These are phyloP conservation scores for Rutidosis leptorrhynchoides DNA, from an alignment of 129 eudicot species.

Conservation along the genomic window DNA sequence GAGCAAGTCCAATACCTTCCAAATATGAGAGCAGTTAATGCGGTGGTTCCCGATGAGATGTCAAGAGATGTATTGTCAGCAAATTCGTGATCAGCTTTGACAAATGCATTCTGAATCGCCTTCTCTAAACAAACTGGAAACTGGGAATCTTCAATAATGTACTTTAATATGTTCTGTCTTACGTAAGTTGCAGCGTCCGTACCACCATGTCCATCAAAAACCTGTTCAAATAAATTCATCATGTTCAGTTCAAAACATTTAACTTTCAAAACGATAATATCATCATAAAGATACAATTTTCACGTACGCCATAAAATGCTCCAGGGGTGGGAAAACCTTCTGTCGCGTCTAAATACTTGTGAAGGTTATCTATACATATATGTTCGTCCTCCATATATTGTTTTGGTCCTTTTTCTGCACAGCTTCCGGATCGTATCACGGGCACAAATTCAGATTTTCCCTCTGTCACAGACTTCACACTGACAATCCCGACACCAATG, in stretches of 20 bases:
- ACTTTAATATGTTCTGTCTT: constrained; percentile 63
- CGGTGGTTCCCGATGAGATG: constrained; percentile 94
- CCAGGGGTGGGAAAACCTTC: constrained; percentile 63
- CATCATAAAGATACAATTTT: not conserved
- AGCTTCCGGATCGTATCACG: constrained; percentile 79
- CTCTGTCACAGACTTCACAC: constrained; percentile 49
- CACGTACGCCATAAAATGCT: constrained; percentile 83
- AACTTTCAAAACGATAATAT: not conserved
- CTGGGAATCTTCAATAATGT: constrained; percentile 63
- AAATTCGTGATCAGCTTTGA: constrained; percentile 79
- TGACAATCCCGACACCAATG: constrained; percentile 37
- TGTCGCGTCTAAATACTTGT: constrained; percentile 45
- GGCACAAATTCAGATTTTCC: constrained; percentile 54
- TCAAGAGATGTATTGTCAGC: constrained; percentile 72
- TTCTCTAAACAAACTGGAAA: constrained; percentile 65
- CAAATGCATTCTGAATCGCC: constrained; percentile 68
- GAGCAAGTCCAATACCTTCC: constrained; percentile 59
- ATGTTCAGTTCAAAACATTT: not conserved
- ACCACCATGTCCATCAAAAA: constrained; percentile 98
- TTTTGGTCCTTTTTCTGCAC: constrained; percentile 87
- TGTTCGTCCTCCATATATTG: constrained; percentile 92
- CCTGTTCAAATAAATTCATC: constrained; percentile 39
- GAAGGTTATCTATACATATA: constrained; percentile 71
- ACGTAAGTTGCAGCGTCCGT: constrained; percentile 79
- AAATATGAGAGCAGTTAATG: constrained; percentile 63